These are phyloP conservation scores for Schoenoplectus triqueter DNA, from an alignment of 202 grass and related monocot species.

Conservation along the genomic window DNA sequence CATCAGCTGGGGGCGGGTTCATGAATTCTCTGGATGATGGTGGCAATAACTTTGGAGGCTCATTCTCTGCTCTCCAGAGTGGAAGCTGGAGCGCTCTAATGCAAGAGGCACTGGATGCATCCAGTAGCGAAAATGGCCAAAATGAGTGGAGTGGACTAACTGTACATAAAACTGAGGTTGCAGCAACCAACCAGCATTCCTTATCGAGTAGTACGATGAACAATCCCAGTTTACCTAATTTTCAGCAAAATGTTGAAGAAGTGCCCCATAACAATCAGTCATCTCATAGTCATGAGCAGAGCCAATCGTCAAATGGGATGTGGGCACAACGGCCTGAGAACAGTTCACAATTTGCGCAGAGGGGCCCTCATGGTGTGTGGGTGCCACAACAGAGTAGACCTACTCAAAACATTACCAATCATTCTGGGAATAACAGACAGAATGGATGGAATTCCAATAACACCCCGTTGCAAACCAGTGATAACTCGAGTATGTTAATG, in stretches of 20 bases:
- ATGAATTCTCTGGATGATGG: slow-evolving; percentile 43
- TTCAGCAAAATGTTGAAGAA: slow-evolving; percentile 49
- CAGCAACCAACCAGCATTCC: slow-evolving; percentile 42
- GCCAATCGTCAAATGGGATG: slow-evolving; percentile 51
- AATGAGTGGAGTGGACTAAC: slow-evolving; percentile 85
- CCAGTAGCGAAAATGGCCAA: slow-evolving; percentile 74
- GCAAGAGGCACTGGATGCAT: slow-evolving; percentile 92
- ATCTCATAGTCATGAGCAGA: slow-evolving; percentile 56
- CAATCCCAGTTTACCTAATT: slow-evolving; percentile 51
- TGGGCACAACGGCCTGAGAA: slow-evolving; percentile 58
- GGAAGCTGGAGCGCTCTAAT: slow-evolving; percentile 99
- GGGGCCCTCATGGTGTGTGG: slow-evolving; percentile 68
- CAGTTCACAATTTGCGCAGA: slow-evolving; percentile 52
- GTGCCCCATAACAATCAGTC: slow-evolving; percentile 57
- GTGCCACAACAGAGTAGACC: slow-evolving; percentile 61
- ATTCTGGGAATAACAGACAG: slow-evolving; percentile 58
- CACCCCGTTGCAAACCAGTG: slow-evolving; percentile 49
- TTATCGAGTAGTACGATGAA: slow-evolving; percentile 42
- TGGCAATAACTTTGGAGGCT: slow-evolving; percentile 57
- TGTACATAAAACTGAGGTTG: slow-evolving; percentile 64
- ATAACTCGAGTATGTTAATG: slow-evolving; percentile 55
- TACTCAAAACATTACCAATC: slow-evolving; percentile 52
- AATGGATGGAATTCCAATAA: slow-evolving; percentile 76
- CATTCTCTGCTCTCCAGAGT: slow-evolving; percentile 79
- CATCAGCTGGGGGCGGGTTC: slow-evolving; percentile 32